These are phyloP conservation scores for Galeopsis tetrahit DNA, from an alignment of 257 asterid species.

Conservation along the genomic window DNA sequence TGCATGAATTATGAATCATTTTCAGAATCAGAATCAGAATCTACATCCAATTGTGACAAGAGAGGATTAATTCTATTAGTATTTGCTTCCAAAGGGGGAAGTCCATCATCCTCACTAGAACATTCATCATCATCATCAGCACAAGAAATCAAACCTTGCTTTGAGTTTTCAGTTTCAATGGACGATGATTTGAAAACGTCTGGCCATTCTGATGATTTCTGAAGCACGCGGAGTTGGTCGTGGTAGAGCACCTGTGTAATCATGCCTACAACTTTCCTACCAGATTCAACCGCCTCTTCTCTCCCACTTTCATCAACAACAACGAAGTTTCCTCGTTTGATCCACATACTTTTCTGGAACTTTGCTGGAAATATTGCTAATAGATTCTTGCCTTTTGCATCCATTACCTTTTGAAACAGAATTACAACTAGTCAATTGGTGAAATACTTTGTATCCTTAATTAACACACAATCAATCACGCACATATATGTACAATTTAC, in stretches of 20 bases:
- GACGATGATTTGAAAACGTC: constrained; percentile 53
- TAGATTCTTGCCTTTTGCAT: constrained; percentile 62
- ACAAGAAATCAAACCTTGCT: constrained; percentile 41
- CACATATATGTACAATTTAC: background rate
- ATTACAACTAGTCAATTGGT: background rate
- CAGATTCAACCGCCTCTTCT: constrained; percentile 78
- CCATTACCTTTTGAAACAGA: constrained; percentile 62
- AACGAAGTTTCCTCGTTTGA: constrained; percentile 84
- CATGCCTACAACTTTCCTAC: constrained; percentile 79
- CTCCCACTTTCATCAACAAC: constrained; percentile 89
- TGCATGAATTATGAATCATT: constrained; percentile 30
- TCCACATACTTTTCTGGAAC: constrained; percentile 94
- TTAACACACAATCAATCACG: background rate
- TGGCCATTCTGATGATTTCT: constrained; percentile 83
- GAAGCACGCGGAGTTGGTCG: constrained; percentile 73
- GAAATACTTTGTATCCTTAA: background rate
- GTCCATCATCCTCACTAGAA: constrained; percentile 73
- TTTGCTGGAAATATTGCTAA: constrained; percentile 87
- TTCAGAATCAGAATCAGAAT: constrained; percentile 33
- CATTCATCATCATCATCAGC: constrained; percentile 43
- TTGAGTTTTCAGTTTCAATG: constrained; percentile 30
- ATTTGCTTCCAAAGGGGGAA: constrained; percentile 88
- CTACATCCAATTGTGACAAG: constrained; percentile 48
- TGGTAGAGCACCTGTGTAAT: constrained; percentile 76
- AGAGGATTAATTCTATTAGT: constrained; percentile 69